Conservation (phyloP, 768 basidiomycete species). For the Gymnopilus junonius region DNA sequence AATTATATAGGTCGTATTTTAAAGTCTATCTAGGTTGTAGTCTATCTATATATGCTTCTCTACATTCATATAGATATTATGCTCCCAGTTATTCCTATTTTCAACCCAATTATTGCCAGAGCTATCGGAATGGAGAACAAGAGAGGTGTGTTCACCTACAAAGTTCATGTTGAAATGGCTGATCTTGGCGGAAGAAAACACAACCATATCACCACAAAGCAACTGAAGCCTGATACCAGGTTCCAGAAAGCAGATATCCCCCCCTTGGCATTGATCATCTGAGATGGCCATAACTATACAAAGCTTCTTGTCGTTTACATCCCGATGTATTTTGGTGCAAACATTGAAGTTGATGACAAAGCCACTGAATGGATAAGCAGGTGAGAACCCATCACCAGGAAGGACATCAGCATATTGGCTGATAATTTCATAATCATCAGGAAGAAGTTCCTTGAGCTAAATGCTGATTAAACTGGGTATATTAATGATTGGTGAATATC, state of each 20-base stretch:
- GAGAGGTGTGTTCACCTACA: slow-evolving; percentile 18
- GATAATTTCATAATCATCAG: slow-evolving; percentile 23
- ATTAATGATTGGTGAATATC: no score
- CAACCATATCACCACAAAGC: slow-evolving; percentile 8
- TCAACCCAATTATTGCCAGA: slow-evolving; percentile 3
- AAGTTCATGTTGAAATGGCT: slow-evolving; percentile 27
- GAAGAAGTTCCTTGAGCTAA: slow-evolving; percentile 26
- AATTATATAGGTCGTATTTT: background rate
- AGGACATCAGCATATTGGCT: slow-evolving; percentile 18
- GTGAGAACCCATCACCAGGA: slow-evolving; percentile 21
- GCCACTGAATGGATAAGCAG: slow-evolving; percentile 28
- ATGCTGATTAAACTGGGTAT: no score
- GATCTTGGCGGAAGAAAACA: slow-evolving; percentile 21
- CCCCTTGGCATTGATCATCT: slow-evolving; percentile 16
- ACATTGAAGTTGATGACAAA: slow-evolving; percentile 31
- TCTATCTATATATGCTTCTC: background rate
- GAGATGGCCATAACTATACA: slow-evolving; percentile 26
- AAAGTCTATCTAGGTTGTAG: background rate
- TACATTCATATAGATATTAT: background rate
- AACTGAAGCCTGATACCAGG: slow-evolving; percentile 17
- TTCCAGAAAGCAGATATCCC: slow-evolving; percentile 23
- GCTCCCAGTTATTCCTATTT: slow-evolving; percentile 7
- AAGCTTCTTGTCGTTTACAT: slow-evolving; percentile 23
- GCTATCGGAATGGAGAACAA: slow-evolving; percentile 25
- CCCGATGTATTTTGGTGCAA: slow-evolving; percentile 22